phyloP scores from a whole-genome alignment of 2,329 filamentous ascomycete species.

The Fusarium falciforme region DNA sequence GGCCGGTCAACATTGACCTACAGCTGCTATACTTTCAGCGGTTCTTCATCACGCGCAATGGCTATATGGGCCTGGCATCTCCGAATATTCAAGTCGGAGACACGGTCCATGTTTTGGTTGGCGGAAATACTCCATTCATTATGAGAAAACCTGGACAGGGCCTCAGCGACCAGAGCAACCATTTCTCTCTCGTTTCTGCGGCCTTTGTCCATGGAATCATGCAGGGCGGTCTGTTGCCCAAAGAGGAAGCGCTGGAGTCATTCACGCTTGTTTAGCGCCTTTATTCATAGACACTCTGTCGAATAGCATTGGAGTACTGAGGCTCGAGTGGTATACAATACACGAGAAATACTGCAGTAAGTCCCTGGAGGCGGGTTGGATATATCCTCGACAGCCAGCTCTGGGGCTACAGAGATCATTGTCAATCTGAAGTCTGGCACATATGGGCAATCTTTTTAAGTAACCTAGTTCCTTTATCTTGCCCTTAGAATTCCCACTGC shows the following conservation, averaged over 20 bases:
- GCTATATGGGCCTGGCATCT: background rate
- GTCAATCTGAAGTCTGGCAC: background rate
- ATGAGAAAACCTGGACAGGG: background rate
- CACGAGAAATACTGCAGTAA: background rate
- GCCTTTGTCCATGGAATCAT: background rate
- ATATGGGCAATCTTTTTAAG: background rate
- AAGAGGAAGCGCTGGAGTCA: background rate
- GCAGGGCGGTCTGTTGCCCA: background rate
- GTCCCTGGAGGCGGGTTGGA: background rate
- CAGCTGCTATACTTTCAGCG: background rate
- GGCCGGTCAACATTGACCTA: background rate
- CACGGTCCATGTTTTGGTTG: background rate
- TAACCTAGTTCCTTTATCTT: accelerated
- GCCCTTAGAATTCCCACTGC: background rate
- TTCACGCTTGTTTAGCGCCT: background rate
- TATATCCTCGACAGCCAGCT: background rate
- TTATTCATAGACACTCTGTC: background rate
- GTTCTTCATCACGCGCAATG: background rate
- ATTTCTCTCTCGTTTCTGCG: background rate
- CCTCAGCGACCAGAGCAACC: background rate
- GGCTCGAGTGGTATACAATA: background rate
- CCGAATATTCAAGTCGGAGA: background rate
- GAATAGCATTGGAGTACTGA: background rate
- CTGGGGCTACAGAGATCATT: background rate
- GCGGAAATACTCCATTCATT: background rate